Conservation (phyloP, 192 early-diverging fungal genomes). For the Kickxella alabastrina region DNA sequence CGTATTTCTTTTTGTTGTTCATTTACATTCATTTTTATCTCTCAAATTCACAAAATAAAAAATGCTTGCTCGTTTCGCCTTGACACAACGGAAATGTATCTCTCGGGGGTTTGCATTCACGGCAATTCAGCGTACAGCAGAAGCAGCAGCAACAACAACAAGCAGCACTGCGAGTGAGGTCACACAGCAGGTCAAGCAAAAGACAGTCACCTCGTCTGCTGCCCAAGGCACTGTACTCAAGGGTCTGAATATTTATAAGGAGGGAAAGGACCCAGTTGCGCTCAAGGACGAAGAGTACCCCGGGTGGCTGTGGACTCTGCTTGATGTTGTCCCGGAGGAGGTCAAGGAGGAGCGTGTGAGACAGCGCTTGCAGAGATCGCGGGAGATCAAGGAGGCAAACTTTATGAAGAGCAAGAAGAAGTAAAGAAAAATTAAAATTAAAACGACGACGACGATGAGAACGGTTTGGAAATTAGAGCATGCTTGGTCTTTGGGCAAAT, state of each 20-base stretch:
- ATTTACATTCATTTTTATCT: neutral
- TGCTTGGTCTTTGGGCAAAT: neutral
- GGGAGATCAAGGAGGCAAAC: slow-evolving; percentile 65
- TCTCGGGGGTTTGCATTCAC: slow-evolving; percentile 4
- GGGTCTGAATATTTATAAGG: slow-evolving; percentile 81
- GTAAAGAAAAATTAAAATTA: slow-evolving; percentile 47
- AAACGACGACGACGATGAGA: too few relatives aligned
- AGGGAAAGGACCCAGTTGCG: slow-evolving; percentile 80
- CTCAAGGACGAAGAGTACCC: slow-evolving; percentile 84
- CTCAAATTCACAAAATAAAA: neutral
- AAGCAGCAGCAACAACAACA: too few relatives aligned
- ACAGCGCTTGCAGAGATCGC: slow-evolving; percentile 59
- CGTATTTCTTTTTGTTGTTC: neutral
- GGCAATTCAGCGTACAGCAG: slow-evolving; percentile 1
- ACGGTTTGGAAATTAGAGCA: too few relatives aligned
- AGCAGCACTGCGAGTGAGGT: slow-evolving; percentile 1
- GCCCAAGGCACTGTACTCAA: slow-evolving; percentile 78
- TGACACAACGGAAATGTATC: neutral
- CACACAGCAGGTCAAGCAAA: neutral
- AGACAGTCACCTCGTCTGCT: slow-evolving; percentile 50
- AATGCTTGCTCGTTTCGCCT: slow-evolving; percentile 9
- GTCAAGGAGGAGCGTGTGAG: slow-evolving; percentile 48
- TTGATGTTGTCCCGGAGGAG: slow-evolving; percentile 50
- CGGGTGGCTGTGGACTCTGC: slow-evolving; percentile 87
- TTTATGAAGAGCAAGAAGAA: slow-evolving; percentile 77